Evolutionary conservation across 2,329 filamentous ascomycete genomes (phyloP).

Genomic region (Microdochium nivale): DNA sequence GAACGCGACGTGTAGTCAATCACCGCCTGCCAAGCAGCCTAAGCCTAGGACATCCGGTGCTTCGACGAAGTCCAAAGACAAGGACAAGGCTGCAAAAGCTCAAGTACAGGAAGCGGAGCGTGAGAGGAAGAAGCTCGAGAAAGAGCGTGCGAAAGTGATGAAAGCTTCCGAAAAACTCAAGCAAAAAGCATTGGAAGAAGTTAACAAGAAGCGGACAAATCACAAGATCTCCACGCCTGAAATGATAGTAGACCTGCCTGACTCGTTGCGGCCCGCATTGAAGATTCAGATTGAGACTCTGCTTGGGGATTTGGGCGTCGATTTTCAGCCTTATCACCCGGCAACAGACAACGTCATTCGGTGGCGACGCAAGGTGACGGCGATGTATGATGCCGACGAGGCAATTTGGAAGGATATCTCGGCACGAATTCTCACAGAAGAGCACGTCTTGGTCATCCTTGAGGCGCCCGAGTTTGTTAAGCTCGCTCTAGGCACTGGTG

Average conservation of each 20-base stretch:
- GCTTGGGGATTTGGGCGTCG: constrained; percentile 40
- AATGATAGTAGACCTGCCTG: constrained; percentile 68
- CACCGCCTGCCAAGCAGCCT: constrained; percentile 10
- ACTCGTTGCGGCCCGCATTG: constrained; percentile 39
- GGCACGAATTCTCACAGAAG: constrained; percentile 42
- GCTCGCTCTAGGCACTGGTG: constrained; percentile 38
- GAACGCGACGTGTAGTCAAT: constrained; percentile 6
- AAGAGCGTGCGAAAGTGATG: constrained; percentile 50
- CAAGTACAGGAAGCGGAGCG: constrained; percentile 44
- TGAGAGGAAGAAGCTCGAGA: constrained; percentile 46
- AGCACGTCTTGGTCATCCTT: constrained; percentile 54
- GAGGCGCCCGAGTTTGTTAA: constrained; percentile 58
- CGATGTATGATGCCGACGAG: constrained; percentile 49
- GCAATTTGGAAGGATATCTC: constrained; percentile 58
- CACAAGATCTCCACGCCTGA: constrained; percentile 66
- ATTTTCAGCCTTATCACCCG: constrained; percentile 19
- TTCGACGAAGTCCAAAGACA: constrained; percentile 17
- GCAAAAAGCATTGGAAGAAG: constrained; percentile 59
- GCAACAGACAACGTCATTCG: constrained; percentile 44
- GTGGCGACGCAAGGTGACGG: constrained; percentile 62
- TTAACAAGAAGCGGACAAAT: constrained; percentile 64
- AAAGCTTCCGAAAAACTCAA: constrained; percentile 55
- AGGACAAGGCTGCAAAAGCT: constrained; percentile 34
- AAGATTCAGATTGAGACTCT: constrained; percentile 38
- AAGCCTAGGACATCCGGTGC: constrained; percentile 12